Evolutionary conservation across 2,329 filamentous ascomycete genomes (phyloP), one percentile per base, ranked within the genome.

Genomic region (Leptographium lundbergii): DNA sequence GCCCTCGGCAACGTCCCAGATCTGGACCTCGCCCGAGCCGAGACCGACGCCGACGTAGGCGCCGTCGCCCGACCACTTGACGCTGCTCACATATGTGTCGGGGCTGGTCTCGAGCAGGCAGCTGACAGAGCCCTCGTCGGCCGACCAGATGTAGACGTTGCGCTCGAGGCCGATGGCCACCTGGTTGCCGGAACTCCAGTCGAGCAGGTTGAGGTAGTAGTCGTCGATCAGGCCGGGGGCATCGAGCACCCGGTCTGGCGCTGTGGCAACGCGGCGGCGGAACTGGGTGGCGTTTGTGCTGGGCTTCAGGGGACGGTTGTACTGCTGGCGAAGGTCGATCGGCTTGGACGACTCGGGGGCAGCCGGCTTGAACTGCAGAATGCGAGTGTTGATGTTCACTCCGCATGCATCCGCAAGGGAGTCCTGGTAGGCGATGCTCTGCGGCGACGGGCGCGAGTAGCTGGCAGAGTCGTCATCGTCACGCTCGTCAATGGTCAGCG

Each of bases 291-390:
- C 86, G 67, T 81, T 80, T 27, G 87, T 85, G 62, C 86, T 80
- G 24, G 88, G 78, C 80, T 90, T 96, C 63, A 99, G 81, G 42
- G 94, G 94, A 62, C 94, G 86, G 80, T 97, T 99, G 82, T 99
- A 99, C 72, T 99, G 94, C 63, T 94, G 89, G 61, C 94, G 88
- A 63, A 99, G 86, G 71, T 99, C 94, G 69, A 99, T 96, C 42
- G 94, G 94, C 81, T 96, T 96, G 39, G 91, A 96, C 7, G 94
- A 97, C 77, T 97, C 94, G 4, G 94, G 94, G n/a, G 94, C 84
- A 2, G 92, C 91, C 58, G 94, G 94, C 85, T 99, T 99, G 81
- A 96, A 99, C 61, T 94, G 89, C 57, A 99, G 87, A 67, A 99
- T 99, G 63, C 94, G 89, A 59, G 91, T 95, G 78, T 91, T 95